Evolutionary conservation across 2,329 filamentous ascomycete genomes (phyloP).

Genomic region (Aspergillus eucalypticola): DNA sequence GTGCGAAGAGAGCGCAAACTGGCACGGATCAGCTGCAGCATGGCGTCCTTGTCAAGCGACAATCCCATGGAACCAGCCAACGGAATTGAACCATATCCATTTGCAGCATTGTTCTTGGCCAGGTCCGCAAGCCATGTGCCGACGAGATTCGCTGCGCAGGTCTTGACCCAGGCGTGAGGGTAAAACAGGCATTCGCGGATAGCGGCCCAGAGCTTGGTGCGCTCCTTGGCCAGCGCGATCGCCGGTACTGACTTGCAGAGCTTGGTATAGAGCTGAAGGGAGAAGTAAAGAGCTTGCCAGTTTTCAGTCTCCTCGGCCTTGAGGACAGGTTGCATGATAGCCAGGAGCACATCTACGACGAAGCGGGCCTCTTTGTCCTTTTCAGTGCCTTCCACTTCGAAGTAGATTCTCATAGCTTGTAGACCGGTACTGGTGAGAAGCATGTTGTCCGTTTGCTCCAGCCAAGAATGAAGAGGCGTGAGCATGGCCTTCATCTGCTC

Average conservation of each 20-base stretch:
- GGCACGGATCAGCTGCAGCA: slow-evolving; percentile 61
- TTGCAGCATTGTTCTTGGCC: slow-evolving; percentile 61
- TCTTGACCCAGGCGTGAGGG: slow-evolving; percentile 71
- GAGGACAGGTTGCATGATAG: slow-evolving; percentile 55
- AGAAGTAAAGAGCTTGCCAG: slow-evolving; percentile 73
- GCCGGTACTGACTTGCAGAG: slow-evolving; percentile 68
- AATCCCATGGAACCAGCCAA: slow-evolving; percentile 72
- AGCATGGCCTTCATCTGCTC: slow-evolving; percentile 72
- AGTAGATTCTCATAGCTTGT: slow-evolving; percentile 79
- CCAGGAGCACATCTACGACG: slow-evolving; percentile 55
- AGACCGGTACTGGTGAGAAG: slow-evolving; percentile 72
- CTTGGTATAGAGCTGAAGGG: slow-evolving; percentile 68
- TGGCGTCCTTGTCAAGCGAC: slow-evolving; percentile 62
- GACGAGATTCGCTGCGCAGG: slow-evolving; percentile 71
- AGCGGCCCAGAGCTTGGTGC: slow-evolving; percentile 68
- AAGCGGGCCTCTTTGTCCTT: slow-evolving; percentile 68
- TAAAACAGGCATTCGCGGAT: slow-evolving; percentile 71
- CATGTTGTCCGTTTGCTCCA: slow-evolving; percentile 71
- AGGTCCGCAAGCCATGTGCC: slow-evolving; percentile 80
- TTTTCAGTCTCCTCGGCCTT: slow-evolving; percentile 54
- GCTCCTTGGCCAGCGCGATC: slow-evolving; percentile 60
- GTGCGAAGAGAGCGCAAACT: slow-evolving; percentile 62
- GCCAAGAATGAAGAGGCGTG: slow-evolving; percentile 70
- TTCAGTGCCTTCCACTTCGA: slow-evolving; percentile 67
- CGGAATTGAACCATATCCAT: slow-evolving; percentile 57